A percentile compares a stretch with the other conserved stretches of the same genome.
Evolutionary conservation across 148 eudicot species (phyloP).

Genomic region (Nyssa sinensis): DNA sequence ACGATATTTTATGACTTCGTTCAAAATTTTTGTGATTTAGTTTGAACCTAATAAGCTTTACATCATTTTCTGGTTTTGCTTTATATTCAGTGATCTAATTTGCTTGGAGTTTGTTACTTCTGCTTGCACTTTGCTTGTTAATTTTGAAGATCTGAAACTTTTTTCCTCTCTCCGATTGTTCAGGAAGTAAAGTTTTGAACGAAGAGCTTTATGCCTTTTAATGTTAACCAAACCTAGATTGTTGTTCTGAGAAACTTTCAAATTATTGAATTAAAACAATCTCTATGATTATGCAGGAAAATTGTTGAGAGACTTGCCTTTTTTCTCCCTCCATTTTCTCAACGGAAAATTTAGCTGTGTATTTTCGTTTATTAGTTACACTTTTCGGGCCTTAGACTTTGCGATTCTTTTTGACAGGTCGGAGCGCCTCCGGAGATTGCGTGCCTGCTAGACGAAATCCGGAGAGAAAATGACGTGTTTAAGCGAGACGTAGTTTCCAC

Average conservation of each 20-base stretch:
- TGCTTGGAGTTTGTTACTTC: background rate
- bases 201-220: background rate
- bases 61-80: background rate
- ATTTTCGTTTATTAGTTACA: background rate
- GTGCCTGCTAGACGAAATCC: slow-evolving; percentile 66
- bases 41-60: background rate
- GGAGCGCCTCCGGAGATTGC: slow-evolving; percentile 85
- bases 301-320: background rate
- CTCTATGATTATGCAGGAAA: slow-evolving; percentile 1
- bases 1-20: background rate
- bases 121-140: background rate
- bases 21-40: background rate
- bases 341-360: background rate
- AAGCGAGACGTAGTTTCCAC: slow-evolving; percentile 28
- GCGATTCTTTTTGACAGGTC: slow-evolving; percentile 42
- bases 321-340: too few relatives aligned
- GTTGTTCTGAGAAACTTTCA: background rate
- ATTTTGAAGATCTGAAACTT: background rate
- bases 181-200: background rate
- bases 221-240: background rate
- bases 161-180: background rate
- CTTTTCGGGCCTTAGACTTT: too few relatives aligned
- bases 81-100: background rate
- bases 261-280: background rate
- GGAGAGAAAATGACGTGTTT: slow-evolving; percentile 44